These are phyloP conservation scores for Discostella stelligera DNA, from an alignment of 352 stramenopile species.

Conservation along the genomic window DNA sequence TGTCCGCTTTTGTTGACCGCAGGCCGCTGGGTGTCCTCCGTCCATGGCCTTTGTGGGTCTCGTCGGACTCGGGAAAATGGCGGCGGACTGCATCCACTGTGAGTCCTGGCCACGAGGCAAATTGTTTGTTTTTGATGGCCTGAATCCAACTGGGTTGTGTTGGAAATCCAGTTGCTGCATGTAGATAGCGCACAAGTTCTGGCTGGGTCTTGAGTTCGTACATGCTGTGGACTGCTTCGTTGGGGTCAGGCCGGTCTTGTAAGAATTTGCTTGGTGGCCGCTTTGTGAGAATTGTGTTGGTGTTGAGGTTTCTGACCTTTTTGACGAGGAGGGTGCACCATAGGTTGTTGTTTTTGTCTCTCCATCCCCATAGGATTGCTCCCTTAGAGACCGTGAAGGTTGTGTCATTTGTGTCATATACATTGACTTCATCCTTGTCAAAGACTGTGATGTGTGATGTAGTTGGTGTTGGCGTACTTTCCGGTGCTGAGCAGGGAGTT, in stretches of 20 bases:
- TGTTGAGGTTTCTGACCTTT: no score
- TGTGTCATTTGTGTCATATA: constrained; percentile 4
- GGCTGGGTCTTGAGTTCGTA: not conserved
- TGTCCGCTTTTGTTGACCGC: not conserved
- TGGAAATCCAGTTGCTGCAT: constrained; percentile 5
- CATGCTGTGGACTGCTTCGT: not conserved
- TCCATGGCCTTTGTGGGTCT: constrained; percentile 2
- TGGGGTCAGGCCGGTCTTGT: not conserved
- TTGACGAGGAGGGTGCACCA: not conserved
- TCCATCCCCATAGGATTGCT: constrained; percentile 3
- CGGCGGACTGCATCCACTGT: not conserved
- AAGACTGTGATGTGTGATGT: not conserved
- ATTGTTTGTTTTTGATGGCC: constrained; percentile 4
- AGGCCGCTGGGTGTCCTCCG: not conserved
- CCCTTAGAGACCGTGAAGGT: not conserved
- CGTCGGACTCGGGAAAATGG: not conserved
- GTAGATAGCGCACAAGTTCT: not conserved
- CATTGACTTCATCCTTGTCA: not conserved
- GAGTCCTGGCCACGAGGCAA: constrained; percentile 6
- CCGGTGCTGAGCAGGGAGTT: constrained; percentile 1
- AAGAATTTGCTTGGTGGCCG: not conserved
- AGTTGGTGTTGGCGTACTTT: not conserved
- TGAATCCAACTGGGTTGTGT: not conserved
- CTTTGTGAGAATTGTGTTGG: not conserved
- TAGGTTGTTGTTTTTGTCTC: not conserved